These are phyloP conservation scores for Picea abies DNA, from an alignment of 83 land plant genomes.

Conservation along the genomic window DNA sequence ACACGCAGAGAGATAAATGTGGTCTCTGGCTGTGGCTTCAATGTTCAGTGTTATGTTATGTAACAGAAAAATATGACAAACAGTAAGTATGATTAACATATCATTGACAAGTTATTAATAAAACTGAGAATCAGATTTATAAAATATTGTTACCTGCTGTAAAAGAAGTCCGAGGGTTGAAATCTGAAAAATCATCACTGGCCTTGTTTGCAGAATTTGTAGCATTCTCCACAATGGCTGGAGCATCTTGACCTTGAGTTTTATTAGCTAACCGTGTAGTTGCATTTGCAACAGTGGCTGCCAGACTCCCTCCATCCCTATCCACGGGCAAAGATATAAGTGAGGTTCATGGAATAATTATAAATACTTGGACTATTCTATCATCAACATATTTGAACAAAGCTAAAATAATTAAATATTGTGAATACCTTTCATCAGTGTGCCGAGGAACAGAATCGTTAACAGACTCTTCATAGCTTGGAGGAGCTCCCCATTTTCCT, in stretches of 20 bases:
- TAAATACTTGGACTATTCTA: background rate
- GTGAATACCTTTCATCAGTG: slow-evolving; percentile 56
- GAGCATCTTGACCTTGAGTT: slow-evolving; percentile 27
- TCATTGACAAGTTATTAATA: too few species aligned
- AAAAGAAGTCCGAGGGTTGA: slow-evolving; percentile 81
- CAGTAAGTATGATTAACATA: background rate
- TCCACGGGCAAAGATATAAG: background rate
- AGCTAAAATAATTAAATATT: background rate
- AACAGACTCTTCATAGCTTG: slow-evolving; percentile 82
- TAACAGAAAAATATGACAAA: background rate
- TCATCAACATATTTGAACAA: too few species aligned
- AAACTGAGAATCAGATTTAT: too few species aligned
- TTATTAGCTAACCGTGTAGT: slow-evolving; percentile 28
- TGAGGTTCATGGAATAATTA: background rate
- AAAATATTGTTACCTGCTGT: slow-evolving; percentile 42
- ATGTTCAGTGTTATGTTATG: too few species aligned
- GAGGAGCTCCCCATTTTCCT: slow-evolving; percentile 63
- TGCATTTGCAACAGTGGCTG: slow-evolving; percentile 57
- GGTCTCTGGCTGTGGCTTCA: background rate
- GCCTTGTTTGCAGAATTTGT: slow-evolving; percentile 22
- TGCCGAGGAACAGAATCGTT: slow-evolving; percentile 34
- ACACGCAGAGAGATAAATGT: background rate
- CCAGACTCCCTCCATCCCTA: slow-evolving; percentile 55
- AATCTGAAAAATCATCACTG: slow-evolving; percentile 67
- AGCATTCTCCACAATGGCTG: slow-evolving; percentile 5